phyloP scores from a whole-genome alignment of 352 stramenopile species.

The Phytophthora palmivora region DNA sequence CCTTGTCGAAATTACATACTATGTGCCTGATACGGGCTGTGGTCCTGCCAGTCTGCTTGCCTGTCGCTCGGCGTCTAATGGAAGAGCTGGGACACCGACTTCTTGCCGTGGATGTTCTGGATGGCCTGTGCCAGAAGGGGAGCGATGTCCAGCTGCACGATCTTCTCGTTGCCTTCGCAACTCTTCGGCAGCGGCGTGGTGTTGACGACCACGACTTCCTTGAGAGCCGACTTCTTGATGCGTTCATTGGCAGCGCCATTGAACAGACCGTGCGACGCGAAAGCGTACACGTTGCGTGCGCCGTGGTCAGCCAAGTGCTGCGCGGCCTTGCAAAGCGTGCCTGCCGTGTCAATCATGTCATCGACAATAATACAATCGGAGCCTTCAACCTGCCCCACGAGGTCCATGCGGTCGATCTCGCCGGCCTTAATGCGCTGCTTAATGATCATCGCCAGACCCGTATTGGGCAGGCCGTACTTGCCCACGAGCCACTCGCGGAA shows the following conservation, averaged over 20 bases:
- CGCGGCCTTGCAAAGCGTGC: slow-evolving; percentile 98
- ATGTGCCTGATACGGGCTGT: slow-evolving; percentile 24
- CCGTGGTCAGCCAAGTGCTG: slow-evolving; percentile 97
- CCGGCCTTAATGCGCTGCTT: slow-evolving; percentile 99
- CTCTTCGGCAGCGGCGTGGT: slow-evolving; percentile 86
- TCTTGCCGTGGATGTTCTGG: slow-evolving; percentile 99
- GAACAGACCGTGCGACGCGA: slow-evolving; percentile 98
- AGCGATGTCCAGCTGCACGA: slow-evolving; percentile 98
- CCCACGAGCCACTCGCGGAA: slow-evolving; percentile 99
- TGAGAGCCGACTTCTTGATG: slow-evolving; percentile 92
- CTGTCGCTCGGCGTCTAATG: slow-evolving; percentile 84
- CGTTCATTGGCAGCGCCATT: slow-evolving; percentile 91
- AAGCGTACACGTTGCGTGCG: slow-evolving; percentile 98
- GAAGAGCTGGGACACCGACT: slow-evolving; percentile 99
- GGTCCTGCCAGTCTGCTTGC: slow-evolving; percentile 16
- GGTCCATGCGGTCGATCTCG: slow-evolving; percentile 99
- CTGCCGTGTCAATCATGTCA: slow-evolving; percentile 99
- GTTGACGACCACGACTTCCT: slow-evolving; percentile 93
- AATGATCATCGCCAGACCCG: slow-evolving; percentile 99
- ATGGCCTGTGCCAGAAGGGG: slow-evolving; percentile 99
- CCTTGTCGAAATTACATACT: slow-evolving; percentile 47
- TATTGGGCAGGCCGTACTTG: slow-evolving; percentile 97
- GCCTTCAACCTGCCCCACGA: slow-evolving; percentile 98
- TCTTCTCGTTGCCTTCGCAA: slow-evolving; percentile 96
- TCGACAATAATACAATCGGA: slow-evolving; percentile 99